A percentile compares a stretch with the other conserved stretches of the same genome.
Evolutionary conservation across 805 yeast species (phyloP).

Genomic region (Candida endomychidarum): DNA sequence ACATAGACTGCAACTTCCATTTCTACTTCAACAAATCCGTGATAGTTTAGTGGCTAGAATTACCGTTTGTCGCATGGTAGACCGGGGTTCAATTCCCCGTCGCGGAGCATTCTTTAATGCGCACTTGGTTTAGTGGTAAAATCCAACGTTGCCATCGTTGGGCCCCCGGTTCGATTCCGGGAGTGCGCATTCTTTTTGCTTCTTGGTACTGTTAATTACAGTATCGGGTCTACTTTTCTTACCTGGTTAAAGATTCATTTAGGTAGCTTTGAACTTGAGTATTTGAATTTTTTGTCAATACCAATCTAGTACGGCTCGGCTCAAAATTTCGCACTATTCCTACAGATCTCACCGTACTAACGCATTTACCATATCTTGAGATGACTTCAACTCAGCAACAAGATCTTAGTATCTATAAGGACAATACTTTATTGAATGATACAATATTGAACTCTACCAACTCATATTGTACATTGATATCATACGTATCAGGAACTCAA

Average conservation of each 20-base stretch:
- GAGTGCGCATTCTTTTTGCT: slow-evolving; percentile 7
- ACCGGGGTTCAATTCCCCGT: slow-evolving; percentile 16
- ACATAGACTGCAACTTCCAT: too few relatives aligned
- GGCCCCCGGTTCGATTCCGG: slow-evolving; percentile 10
- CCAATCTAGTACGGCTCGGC: too few relatives aligned
- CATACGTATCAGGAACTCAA: slow-evolving; percentile 49
- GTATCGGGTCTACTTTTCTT: too few relatives aligned
- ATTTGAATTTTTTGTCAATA: too few relatives aligned
- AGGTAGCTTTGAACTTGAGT: too few relatives aligned
- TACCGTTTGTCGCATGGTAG: slow-evolving; percentile 15
- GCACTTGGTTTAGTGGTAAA: slow-evolving; percentile 9
- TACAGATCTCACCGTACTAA: too few relatives aligned
- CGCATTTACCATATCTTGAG: too few relatives aligned
- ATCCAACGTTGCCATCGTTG: slow-evolving; percentile 10
- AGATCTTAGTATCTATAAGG: slow-evolving; percentile 54
- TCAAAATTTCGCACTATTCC: too few relatives aligned
- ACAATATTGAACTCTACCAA: slow-evolving; percentile 17
- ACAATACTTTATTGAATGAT: slow-evolving; percentile 45
- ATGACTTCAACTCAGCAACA: slow-evolving; percentile 46
- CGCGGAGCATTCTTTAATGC: slow-evolving; percentile 12
- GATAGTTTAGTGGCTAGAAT: slow-evolving; percentile 15
- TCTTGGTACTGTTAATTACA: too few relatives aligned
- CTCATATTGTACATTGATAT: slow-evolving; percentile 23
- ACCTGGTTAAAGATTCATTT: too few relatives aligned
- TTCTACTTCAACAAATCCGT: slow-evolving; percentile 9